Evolutionary conservation across 306 rosid genomes (phyloP), one percentile per base, ranked within the genome.

Genomic region (Castanea sativa): DNA sequence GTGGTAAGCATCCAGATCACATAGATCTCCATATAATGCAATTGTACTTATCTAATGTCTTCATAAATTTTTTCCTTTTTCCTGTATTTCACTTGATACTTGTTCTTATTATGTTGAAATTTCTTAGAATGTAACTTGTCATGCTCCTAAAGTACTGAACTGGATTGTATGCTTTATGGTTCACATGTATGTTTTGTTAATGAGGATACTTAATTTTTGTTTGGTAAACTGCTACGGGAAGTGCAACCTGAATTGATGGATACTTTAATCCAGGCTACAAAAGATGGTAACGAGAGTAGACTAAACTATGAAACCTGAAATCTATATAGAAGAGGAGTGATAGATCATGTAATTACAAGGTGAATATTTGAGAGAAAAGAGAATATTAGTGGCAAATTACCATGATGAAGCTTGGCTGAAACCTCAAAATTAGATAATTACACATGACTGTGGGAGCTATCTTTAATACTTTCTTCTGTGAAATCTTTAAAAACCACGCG

Each of bases 181-280:
- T 75, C 76, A 68, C 71, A 65, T 73, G 81, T 81, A 76, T 76
- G 59, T 86, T 78, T 53, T 59, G 56, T 5, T 78, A 73, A 78
- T 56, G 23, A 67, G 41, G 75, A 27, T 78, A 14, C 8, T 21
- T 72, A 15, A 75, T 79, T 59, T 78, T 73, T 86, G 69, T 69
- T 83, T 83, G 97, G 97, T 78, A 86, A 95, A 86, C 86, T 93
- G 82, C 84, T 93, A 70, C 86, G 93, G 41, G 90, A 87, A 11
- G 96, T 84, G 77, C 84, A 89, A 60, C 91, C 96, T 1, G 97
- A 90, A 68, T 89, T 95, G 82, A 90, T 95, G 97, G 98, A 93
- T 74, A 78, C 78, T 69, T 86, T 89, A 73, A 88, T 91, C 76
- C 85, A 71, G 83, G 94, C 98, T 68, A 93, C 98, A 32, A 91